Percentiles rank a stretch among this genome's conserved stretches.
These are phyloP conservation scores for Aureobasidium leucospermi DNA, from an alignment of 2,329 filamentous ascomycete genomes.

Conservation along the genomic window DNA sequence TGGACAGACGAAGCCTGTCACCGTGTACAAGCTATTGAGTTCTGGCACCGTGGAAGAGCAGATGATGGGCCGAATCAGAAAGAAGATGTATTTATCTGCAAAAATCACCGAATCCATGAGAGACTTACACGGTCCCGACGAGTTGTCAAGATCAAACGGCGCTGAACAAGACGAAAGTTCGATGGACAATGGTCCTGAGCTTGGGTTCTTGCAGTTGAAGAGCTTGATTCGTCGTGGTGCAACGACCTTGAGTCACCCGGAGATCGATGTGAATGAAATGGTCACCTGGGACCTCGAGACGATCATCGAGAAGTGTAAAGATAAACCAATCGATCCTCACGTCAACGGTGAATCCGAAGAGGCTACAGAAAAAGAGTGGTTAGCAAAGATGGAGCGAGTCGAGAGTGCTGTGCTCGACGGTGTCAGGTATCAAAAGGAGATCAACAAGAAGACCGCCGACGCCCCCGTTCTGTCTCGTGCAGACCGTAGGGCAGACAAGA, in stretches of 20 bases:
- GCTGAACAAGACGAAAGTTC: slow-evolving; percentile 16
- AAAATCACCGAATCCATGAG: slow-evolving; percentile 55
- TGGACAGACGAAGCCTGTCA: slow-evolving; percentile 47
- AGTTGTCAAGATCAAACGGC: slow-evolving; percentile 26
- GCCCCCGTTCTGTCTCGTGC: slow-evolving; percentile 29
- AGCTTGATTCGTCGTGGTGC: slow-evolving; percentile 48
- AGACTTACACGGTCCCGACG: slow-evolving; percentile 39
- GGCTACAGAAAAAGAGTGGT: slow-evolving; percentile 49
- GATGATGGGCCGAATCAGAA: slow-evolving; percentile 51
- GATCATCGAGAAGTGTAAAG: slow-evolving; percentile 47
- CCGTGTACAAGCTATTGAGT: slow-evolving; percentile 50
- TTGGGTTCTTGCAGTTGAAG: slow-evolving; percentile 47
- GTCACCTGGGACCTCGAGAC: slow-evolving; percentile 50
- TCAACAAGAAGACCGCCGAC: slow-evolving; percentile 25
- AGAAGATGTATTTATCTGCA: slow-evolving; percentile 55
- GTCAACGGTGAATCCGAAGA: slow-evolving; percentile 28
- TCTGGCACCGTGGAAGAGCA: slow-evolving; percentile 53
- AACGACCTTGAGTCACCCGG: slow-evolving; percentile 44
- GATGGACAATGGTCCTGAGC: slow-evolving; percentile 40
- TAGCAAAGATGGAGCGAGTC: slow-evolving; percentile 50
- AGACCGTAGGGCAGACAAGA: slow-evolving; percentile 48
- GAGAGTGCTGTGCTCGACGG: slow-evolving; percentile 52
- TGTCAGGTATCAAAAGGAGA: slow-evolving; percentile 41
- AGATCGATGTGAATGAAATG: slow-evolving; percentile 51
- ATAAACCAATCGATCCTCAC: slow-evolving; percentile 39